A percentile compares a stretch with the other conserved stretches of the same genome.
These are phyloP conservation scores for Aureobasidium sp. DNA, from an alignment of 2,329 filamentous ascomycete genomes.

Conservation along the genomic window DNA sequence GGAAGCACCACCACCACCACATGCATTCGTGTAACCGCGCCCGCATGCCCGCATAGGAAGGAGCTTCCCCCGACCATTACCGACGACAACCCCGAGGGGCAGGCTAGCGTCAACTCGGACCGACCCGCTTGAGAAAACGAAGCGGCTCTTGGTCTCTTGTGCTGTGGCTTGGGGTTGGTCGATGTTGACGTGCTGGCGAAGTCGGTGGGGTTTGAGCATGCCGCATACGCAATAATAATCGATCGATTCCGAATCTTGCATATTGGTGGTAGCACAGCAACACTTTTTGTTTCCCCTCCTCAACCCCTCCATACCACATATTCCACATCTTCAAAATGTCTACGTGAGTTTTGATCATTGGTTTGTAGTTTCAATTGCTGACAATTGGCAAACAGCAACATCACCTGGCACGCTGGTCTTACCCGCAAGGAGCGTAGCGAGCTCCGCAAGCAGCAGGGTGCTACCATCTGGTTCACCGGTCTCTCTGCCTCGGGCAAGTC, in stretches of 20 bases:
- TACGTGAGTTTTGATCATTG: not conserved
- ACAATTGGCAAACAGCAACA: slow-evolving; percentile 53
- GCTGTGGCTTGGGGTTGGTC: not conserved
- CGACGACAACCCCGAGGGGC: not conserved
- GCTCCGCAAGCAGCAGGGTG: slow-evolving; percentile 73
- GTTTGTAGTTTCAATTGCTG: not conserved
- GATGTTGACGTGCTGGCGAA: slow-evolving; percentile 5
- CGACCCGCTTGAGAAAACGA: not conserved
- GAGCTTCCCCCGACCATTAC: not conserved
- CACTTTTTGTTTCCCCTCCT: not conserved
- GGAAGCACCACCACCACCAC: not conserved
- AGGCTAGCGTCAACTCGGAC: not conserved
- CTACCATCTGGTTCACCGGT: slow-evolving; percentile 97
- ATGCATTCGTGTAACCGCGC: slow-evolving; percentile 1
- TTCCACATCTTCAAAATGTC: not conserved
- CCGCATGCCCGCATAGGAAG: not conserved
- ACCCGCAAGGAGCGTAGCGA: slow-evolving; percentile 67
- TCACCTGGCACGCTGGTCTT: slow-evolving; percentile 80
- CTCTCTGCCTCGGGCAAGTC: slow-evolving; percentile 96
- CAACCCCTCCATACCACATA: not conserved
- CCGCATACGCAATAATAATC: not conserved
- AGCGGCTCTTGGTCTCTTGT: not conserved
- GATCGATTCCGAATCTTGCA: not conserved
- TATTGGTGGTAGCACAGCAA: not conserved
- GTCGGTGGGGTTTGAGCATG: not conserved